Evolutionary conservation across 1,139 yeast genomes (phyloP).

Genomic region (Kazachstania sp.): DNA sequence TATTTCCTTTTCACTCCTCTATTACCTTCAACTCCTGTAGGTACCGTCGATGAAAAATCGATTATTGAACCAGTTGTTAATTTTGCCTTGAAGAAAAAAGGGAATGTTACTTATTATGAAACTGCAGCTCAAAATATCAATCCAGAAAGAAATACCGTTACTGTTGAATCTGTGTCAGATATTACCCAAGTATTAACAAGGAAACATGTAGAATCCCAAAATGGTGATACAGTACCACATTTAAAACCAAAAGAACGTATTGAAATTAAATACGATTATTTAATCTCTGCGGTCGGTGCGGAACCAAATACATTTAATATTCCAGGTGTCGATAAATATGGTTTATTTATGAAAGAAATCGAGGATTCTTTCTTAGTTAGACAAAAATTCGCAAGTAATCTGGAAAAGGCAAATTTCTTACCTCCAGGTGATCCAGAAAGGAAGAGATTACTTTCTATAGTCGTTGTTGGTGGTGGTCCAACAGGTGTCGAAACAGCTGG

Average conservation of each 20-base stretch:
- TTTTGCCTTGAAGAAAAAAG: conserved; percentile 66
- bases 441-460: conserved; percentile 62
- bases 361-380: conserved; percentile 74
- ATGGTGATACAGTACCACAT: conserved; percentile 20
- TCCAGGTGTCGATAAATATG: conserved; percentile 71
- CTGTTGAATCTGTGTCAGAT: conserved; percentile 39
- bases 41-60: conserved; percentile 86
- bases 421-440: conserved; percentile 71
- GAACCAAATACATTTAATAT: conserved; percentile 76
- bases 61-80: conserved; percentile 82
- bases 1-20: conserved; percentile 91
- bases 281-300: conserved; percentile 80
- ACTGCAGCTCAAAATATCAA: conserved; percentile 87
- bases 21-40: conserved; percentile 89
- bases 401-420: conserved; percentile 66
- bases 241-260: conserved; percentile 32
- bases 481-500: conserved; percentile 90
- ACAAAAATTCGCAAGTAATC: conserved; percentile 61
- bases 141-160: conserved; percentile 57
- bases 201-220: conserved; percentile 17
- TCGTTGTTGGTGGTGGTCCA: conserved; percentile 89
- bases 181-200: conserved; percentile 28
- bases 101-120: conserved; percentile 81
- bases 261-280: conserved; percentile 52
- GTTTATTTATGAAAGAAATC: conserved; percentile 77